A percentile compares a stretch with the other conserved stretches of the same genome.
phyloP scores from a whole-genome alignment of 805 yeast genomes.

The Kodamaea kaohsiungensis region DNA sequence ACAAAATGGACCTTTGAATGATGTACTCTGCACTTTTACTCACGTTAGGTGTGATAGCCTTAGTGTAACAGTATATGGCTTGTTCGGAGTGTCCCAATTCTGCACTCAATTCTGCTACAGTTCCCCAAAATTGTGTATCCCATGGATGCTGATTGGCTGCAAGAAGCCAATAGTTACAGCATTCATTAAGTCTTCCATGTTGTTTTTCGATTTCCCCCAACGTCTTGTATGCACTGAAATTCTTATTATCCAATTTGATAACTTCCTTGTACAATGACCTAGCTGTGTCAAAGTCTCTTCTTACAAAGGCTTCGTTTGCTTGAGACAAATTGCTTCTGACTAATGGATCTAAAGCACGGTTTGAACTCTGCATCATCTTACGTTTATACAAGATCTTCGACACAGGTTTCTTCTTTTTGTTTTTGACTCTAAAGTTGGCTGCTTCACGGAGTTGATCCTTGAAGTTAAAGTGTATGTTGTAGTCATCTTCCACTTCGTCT shows the following conservation, averaged over 20 bases:
- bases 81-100: constrained; percentile 70
- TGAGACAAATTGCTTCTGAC: constrained; percentile 62
- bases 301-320: constrained; percentile 81
- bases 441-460: constrained; percentile 69
- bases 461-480: constrained; percentile 47
- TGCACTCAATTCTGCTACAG: constrained; percentile 66
- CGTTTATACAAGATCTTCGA: constrained; percentile 36
- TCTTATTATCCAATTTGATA: constrained; percentile 72
- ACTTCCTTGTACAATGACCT: constrained; percentile 64
- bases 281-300: constrained; percentile 60
- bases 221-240: constrained; percentile 83
- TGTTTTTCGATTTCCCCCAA: constrained; percentile 79
- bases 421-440: constrained; percentile 56
- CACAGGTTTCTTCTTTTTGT: constrained; percentile 17
- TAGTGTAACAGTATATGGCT: constrained; percentile 75
- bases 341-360: constrained; percentile 66
- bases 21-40: constrained; percentile 46
- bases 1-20: constrained; percentile 64
- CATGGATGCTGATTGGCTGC: constrained; percentile 78
- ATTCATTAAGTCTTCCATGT: constrained; percentile 65
- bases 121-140: constrained; percentile 78
- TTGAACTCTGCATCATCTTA: constrained; percentile 33
- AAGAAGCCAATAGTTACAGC: constrained; percentile 78
- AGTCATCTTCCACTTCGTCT: constrained; percentile 35
- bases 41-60: constrained; percentile 51